Base-by-base conservation (phyloP, 768 basidiomycete genomes). In the Leccinum pellstonianum region DNA sequence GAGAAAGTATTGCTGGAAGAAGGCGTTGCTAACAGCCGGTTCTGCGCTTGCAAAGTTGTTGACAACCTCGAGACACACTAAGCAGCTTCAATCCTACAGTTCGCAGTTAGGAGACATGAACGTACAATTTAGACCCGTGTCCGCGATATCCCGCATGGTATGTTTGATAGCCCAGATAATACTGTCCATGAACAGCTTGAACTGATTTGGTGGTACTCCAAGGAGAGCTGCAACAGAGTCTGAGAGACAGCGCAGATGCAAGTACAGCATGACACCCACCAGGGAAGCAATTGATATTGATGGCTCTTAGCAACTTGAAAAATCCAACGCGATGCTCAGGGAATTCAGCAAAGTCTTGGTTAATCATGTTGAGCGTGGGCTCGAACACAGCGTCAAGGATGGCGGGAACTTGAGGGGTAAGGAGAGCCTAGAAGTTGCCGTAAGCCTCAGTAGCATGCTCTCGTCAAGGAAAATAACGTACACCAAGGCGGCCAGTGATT, bases 101-200 rank as follows among this genome's bases (percentile, higher is more conserved):
- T 21, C 25, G 38, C 23, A 41, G 59, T 62, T 11, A 52, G 37
- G 41, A 43, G 41, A 17, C 43, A 37, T 56, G 5, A 15, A 64
- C 63, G 76, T 76, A 93, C 91, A 70, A 68, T 88, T 91, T 60
- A 93, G 75, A 47, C 91, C 91, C 47, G 89, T 91, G 71, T 98
- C 96, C 5, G 94, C 93, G 62, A 99, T 97, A 74, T 98, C 96
- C 56, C 96, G 86, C 93, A 97, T 95, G 15, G 93, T 98, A 77
- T 99, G 97, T 75, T 99, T 99, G 80, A 98, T 96, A n/a, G 95
- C 96, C 96, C 97, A 99, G 54, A 96, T 89, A 64, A 98, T 91
- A 61, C 93, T 95, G 74, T 98, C 96, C 86, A 97, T 98, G 75
- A 97, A 91, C 60, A 98, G 78, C 77, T 97, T 98, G 83, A 98